Evolutionary conservation across 2,329 filamentous ascomycete species (phyloP).

Genomic region (Fusarium falciforme): DNA sequence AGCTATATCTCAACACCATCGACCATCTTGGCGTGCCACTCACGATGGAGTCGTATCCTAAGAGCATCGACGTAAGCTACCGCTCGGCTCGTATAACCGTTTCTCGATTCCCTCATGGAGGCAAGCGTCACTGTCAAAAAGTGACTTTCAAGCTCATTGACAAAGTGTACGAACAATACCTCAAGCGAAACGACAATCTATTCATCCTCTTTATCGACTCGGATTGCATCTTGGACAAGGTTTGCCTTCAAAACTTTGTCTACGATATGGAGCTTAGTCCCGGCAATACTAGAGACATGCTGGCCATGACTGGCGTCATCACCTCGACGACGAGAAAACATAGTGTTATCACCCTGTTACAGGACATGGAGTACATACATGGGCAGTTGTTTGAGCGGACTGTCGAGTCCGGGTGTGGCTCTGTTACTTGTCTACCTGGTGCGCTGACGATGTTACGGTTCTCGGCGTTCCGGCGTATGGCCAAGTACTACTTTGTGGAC

Average conservation of each 20-base stretch:
- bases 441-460: slow-evolving; percentile 96
- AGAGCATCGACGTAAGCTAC: slow-evolving; percentile 91
- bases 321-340: slow-evolving; percentile 92
- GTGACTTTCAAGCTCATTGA: slow-evolving; percentile 93
- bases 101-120: slow-evolving; percentile 91
- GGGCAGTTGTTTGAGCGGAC: slow-evolving; percentile 96
- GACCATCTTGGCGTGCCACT: slow-evolving; percentile 85
- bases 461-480: slow-evolving; percentile 95
- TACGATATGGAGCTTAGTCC: slow-evolving; percentile 99
- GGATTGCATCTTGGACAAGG: slow-evolving; percentile 90
- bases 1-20: slow-evolving; percentile 88
- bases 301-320: slow-evolving; percentile 98
- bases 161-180: slow-evolving; percentile 88
- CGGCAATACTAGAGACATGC: slow-evolving; percentile 89
- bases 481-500: slow-evolving; percentile 98
- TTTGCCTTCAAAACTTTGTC: slow-evolving; percentile 97
- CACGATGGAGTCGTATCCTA: slow-evolving; percentile 81
- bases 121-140: slow-evolving; percentile 95
- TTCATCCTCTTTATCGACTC: slow-evolving; percentile 98
- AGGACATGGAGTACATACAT: slow-evolving; percentile 99
- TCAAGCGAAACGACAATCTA: slow-evolving; percentile 88
- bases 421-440: slow-evolving; percentile 93
- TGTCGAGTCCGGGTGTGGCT: slow-evolving; percentile 92
- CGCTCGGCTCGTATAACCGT: slow-evolving; percentile 86
- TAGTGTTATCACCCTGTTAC: slow-evolving; percentile 88